Evolutionary conservation across 345 rosid genomes (phyloP), one percentile per base, ranked within the genome.

Genomic region (Salix viminalis): DNA sequence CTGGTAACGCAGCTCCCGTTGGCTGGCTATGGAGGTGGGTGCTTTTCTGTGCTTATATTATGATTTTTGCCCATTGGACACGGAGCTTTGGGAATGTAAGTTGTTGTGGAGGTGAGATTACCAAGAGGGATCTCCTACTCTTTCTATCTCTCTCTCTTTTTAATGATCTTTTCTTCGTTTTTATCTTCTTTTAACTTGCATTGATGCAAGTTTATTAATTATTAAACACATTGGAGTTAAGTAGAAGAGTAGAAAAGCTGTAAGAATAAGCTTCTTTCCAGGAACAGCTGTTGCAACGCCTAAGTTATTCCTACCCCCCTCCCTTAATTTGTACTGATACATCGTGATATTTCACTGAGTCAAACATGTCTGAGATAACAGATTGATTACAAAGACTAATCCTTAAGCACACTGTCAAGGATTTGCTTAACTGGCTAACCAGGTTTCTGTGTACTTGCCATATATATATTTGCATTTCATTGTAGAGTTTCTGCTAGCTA

Each of bases 81-180:
- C 67, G 70, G 67, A 54, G 77, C 88, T 24, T 83, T 81, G 87
- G 87, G 75, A 88, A 84, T 81, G 85, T 77, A 81, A 86, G 84
- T 65, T 80, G 74, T 69, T 80, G 76, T 68, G 65, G 72, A 52
- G 75, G 77, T 81, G 81, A 73, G 75, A 62, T 81, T 71, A 75
- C 81, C 87, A 74, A 79, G 76, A 76, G 77, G 66, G 79, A 83
- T 81, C 42, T 69, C 73, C 76, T 65, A 12, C 69, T 5, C 30
- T 7, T 30, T 67, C 52, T 23, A 46, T 77, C 60, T 46, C 23
- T 30, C 23, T 30, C 24, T 75, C 58, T 50, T 18, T 48, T 62
- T 61, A 42, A 71, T 32, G 24, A 41, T 24, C 64, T 15, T 72
- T 60, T 72, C 30, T 64, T 48, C 60, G 46, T 32, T 67, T 26